phyloP scores from a whole-genome alignment of 2,329 filamentous ascomycete genomes.

The Cladosporium halotolerans region DNA sequence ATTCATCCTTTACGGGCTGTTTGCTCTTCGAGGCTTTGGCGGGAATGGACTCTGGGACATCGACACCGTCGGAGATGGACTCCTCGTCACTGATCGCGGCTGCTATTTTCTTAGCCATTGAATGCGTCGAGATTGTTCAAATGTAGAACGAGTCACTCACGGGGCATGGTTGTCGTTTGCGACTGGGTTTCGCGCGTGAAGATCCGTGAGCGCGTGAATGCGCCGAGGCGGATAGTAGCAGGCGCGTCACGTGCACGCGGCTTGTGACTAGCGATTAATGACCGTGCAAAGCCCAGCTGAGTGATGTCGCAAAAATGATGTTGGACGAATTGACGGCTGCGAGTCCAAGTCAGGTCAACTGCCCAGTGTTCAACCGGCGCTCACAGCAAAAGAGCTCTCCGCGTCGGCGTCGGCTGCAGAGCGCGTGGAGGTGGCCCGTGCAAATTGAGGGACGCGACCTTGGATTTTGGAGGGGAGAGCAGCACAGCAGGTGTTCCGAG shows the following conservation, averaged over 20 bases:
- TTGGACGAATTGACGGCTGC: too few species aligned
- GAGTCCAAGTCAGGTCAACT: too few species aligned
- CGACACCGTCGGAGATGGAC: slow-evolving; percentile 3
- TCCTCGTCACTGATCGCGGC: slow-evolving; percentile 13
- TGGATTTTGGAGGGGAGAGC: not conserved
- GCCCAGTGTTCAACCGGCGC: too few species aligned
- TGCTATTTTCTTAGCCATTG: not conserved
- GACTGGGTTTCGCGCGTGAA: not conserved
- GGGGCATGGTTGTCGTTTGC: slow-evolving; percentile 21
- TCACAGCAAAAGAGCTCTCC: too few species aligned
- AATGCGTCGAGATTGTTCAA: not conserved
- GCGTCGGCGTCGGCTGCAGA: not conserved
- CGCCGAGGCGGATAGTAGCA: not conserved
- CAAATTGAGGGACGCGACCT: not conserved
- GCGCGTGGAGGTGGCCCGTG: not conserved
- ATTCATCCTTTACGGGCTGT: slow-evolving; percentile 19
- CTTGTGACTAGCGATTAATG: not conserved
- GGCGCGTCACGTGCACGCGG: not conserved
- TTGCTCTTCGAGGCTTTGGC: slow-evolving; percentile 19
- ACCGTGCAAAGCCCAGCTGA: too few species aligned
- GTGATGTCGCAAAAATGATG: too few species aligned
- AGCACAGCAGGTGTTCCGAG: not conserved
- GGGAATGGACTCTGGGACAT: slow-evolving; percentile 19
- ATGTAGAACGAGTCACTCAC: slow-evolving; percentile 15
- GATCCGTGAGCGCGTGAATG: not conserved